Evolutionary conservation across 805 yeast species (phyloP).

Genomic region (Candida silvicultrix): DNA sequence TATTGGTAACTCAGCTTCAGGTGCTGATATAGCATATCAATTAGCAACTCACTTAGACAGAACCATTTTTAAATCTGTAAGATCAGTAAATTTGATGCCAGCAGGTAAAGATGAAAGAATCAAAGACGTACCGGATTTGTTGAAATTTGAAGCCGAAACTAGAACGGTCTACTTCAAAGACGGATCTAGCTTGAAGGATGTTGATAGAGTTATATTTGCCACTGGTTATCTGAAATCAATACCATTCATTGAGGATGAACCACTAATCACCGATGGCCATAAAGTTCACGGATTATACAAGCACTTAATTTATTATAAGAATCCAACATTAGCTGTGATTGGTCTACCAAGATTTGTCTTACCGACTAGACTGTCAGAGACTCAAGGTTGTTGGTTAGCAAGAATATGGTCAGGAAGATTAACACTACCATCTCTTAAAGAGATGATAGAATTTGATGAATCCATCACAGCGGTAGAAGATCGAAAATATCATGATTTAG

Average conservation of each 20-base stretch:
- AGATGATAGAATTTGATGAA: constrained; percentile 39
- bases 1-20: constrained; percentile 77
- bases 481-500: constrained; percentile 44
- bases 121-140: constrained; percentile 37
- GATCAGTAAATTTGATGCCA: constrained; percentile 38
- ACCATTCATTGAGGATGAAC: constrained; percentile 46
- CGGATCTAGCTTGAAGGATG: constrained; percentile 37
- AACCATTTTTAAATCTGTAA: constrained; percentile 40
- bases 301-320: constrained; percentile 50
- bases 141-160: constrained; percentile 29
- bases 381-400: constrained; percentile 61
- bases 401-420: constrained; percentile 55
- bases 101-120: constrained; percentile 37
- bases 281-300: constrained; percentile 49
- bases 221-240: constrained; percentile 68
- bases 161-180: constrained; percentile 39
- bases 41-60: constrained; percentile 37
- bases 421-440: constrained; percentile 37
- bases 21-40: constrained; percentile 66
- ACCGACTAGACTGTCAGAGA: constrained; percentile 55
- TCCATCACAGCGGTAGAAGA: constrained; percentile 40
- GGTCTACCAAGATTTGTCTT: constrained; percentile 57
- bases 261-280: constrained; percentile 37
- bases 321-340: constrained; percentile 60
- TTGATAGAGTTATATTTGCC: constrained; percentile 59